These are phyloP conservation scores for Sordariomycetes sp. DNA, from an alignment of 2,329 filamentous ascomycete species.

Conservation along the genomic window DNA sequence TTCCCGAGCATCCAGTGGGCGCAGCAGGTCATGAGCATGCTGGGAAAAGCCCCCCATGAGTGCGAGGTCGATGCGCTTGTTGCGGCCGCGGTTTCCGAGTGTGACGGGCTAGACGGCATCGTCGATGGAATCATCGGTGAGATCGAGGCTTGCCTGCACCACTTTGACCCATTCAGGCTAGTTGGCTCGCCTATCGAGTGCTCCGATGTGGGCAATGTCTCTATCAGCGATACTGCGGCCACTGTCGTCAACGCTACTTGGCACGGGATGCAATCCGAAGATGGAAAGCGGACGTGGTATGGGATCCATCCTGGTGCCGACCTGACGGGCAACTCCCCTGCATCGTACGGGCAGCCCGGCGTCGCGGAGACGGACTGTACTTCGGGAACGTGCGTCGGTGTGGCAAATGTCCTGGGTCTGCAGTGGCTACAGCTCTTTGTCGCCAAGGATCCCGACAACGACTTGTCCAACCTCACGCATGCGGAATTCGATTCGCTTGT, in stretches of 20 bases:
- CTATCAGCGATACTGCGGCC: constrained; percentile 24
- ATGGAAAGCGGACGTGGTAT: constrained; percentile 17
- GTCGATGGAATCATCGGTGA: constrained; percentile 31
- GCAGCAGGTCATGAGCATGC: constrained; percentile 10
- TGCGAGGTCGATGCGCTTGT: constrained; percentile 25
- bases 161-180: constrained; percentile 13
- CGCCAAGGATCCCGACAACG: constrained; percentile 14
- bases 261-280: constrained; percentile 13
- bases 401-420: constrained; percentile 7
- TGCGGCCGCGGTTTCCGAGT: constrained; percentile 28
- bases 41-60: constrained; percentile 20
- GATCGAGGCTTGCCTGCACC: constrained; percentile 20
- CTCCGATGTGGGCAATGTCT: constrained; percentile 11
- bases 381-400: constrained; percentile 4
- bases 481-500: constrained; percentile 6
- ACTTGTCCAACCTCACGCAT: constrained; percentile 7
- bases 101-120: constrained; percentile 33
- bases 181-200: constrained; percentile 20
- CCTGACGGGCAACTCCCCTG: background rate
- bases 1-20: constrained; percentile 10
- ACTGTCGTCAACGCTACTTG: constrained; percentile 14
- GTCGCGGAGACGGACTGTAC: background rate
- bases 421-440: constrained; percentile 13
- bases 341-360: background rate
- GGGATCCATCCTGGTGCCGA: constrained; percentile 19